Evolutionary conservation across 371 early-diverging fungal species (phyloP).

Genomic region (Fennellomyces sp.): DNA sequence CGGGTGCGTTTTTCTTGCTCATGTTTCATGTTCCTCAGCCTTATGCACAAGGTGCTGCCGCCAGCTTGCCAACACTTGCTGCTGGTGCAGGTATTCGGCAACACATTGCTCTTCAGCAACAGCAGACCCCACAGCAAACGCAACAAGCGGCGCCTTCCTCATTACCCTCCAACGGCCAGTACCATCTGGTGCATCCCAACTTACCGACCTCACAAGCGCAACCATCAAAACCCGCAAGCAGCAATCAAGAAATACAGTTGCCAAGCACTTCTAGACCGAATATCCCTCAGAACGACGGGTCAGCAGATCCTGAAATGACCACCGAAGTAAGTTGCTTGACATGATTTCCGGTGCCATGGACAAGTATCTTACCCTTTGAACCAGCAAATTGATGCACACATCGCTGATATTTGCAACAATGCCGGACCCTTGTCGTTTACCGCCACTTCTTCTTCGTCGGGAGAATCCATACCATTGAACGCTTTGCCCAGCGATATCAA

Average conservation of each 20-base stretch:
- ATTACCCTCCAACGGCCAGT: constrained; percentile 12
- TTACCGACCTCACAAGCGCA: constrained; percentile 1
- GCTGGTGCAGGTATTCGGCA: constrained; percentile 22
- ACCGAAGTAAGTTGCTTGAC: constrained; percentile 34
- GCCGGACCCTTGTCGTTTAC: constrained; percentile 24
- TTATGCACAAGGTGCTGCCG: constrained; percentile 31
- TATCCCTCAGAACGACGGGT: constrained; percentile 51
- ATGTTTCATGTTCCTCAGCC: not conserved
- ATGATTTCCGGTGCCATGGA: too few relatives aligned
- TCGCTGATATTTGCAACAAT: constrained; percentile 21
- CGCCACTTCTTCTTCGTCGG: constrained; percentile 29
- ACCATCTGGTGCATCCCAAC: constrained; percentile 13
- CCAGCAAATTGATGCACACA: constrained; percentile 50
- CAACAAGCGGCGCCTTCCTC: constrained; percentile 23
- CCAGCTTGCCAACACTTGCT: constrained; percentile 50
- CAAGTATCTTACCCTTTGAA: not conserved
- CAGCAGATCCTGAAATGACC: constrained; percentile 26
- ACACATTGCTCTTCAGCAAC: constrained; percentile 13
- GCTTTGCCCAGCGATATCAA: constrained; percentile 41
- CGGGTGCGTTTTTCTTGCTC: not conserved
- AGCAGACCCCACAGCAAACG: constrained; percentile 34
- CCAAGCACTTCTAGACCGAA: constrained; percentile 28
- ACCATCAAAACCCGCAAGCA: constrained; percentile 5
- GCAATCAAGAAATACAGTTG: constrained; percentile 22
- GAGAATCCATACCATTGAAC: constrained; percentile 35